Conservation (phyloP, 1,284 basidiomycete species). For the Tylopilus microsporus region DNA sequence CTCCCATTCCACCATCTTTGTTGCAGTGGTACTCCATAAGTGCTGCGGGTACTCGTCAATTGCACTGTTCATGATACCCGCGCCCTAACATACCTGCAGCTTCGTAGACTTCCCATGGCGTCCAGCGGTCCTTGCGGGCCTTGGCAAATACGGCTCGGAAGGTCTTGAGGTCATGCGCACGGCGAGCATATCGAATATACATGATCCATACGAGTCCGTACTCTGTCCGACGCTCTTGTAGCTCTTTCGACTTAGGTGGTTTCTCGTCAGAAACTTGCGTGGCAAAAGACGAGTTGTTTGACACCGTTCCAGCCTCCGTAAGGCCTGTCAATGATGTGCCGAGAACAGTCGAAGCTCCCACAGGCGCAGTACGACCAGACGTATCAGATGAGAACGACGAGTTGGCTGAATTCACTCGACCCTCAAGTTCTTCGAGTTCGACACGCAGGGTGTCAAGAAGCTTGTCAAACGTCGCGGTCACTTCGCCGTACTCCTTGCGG, state of each 20-base stretch:
- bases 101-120: constrained; percentile 92
- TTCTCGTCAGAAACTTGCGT: constrained; percentile 46
- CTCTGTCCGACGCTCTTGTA: constrained; percentile 60
- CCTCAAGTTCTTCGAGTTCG: constrained; percentile 71
- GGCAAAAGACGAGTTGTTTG: constrained; percentile 40
- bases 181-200: constrained; percentile 77
- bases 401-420: constrained; percentile 42
- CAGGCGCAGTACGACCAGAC: constrained; percentile 26
- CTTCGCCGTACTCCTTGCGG: constrained; percentile 60
- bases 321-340: constrained; percentile 15
- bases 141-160: constrained; percentile 78
- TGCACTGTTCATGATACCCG: constrained; percentile 2
- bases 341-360: constrained; percentile 23
- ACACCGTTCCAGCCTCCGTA: constrained; percentile 25
- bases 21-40: constrained; percentile 95
- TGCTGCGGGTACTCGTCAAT: constrained; percentile 45
- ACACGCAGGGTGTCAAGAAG: constrained; percentile 66
- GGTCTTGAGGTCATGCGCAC: constrained; percentile 52
- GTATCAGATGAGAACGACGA: constrained; percentile 36
- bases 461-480: constrained; percentile 65
- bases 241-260: constrained; percentile 46
- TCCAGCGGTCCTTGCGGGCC: constrained; percentile 80
- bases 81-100: constrained; percentile 66
- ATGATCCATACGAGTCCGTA: constrained; percentile 73
- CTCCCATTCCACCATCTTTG: constrained; percentile 64